phyloP scores from a whole-genome alignment of 179 eudicot species.

The Silene coronaria region DNA sequence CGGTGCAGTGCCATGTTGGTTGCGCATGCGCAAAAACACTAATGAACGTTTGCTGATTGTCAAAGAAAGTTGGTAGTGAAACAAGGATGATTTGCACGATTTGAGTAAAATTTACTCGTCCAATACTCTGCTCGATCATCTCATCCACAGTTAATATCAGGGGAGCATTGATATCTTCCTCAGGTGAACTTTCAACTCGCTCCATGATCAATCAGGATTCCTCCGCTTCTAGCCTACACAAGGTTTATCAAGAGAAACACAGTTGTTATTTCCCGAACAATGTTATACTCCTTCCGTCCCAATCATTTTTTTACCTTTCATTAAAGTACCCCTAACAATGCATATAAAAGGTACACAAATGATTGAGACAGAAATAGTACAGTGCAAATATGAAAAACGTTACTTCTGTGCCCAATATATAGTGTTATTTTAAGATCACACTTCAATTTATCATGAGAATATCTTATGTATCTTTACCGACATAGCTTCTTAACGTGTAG shows the following conservation, averaged over 20 bases:
- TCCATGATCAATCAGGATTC: constrained; percentile 1
- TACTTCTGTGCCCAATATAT: too few relatives aligned
- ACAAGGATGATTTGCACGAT: constrained; percentile 14
- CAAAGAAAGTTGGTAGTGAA: constrained; percentile 11
- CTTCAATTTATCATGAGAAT: too few relatives aligned
- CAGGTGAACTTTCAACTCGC: background rate
- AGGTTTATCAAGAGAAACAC: background rate
- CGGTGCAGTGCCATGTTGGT: constrained; percentile 25
- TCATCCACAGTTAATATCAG: background rate
- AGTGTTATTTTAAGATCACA: too few relatives aligned
- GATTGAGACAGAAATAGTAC: too few relatives aligned
- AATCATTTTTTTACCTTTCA: too few relatives aligned
- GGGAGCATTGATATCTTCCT: background rate
- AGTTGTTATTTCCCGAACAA: background rate
- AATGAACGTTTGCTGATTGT: constrained; percentile 21
- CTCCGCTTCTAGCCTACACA: background rate
- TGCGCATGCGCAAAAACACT: constrained; percentile 20
- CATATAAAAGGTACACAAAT: too few relatives aligned
- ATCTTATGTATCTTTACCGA: too few relatives aligned
- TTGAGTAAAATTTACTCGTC: background rate
- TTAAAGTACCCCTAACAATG: too few relatives aligned
- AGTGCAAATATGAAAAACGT: too few relatives aligned
- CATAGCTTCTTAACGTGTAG: too few relatives aligned
- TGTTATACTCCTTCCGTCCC: too few relatives aligned
- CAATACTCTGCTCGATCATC: constrained; percentile 19